Evolutionary conservation across 1,284 basidiomycete species (phyloP).

Genomic region (Tausonia pullulans): DNA sequence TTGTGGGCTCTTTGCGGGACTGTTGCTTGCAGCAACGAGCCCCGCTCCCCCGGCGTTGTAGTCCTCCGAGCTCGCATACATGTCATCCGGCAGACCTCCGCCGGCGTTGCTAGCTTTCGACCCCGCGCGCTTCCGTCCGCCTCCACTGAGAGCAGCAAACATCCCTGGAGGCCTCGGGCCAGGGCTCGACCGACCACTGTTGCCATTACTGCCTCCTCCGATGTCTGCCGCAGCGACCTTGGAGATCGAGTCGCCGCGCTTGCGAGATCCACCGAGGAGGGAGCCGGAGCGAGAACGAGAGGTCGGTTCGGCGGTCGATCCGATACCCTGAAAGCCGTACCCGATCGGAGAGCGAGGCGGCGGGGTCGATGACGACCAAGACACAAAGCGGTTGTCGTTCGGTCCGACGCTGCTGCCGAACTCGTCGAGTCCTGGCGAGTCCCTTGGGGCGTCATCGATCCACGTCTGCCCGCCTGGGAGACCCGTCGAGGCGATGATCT

Average conservation of each 20-base stretch:
- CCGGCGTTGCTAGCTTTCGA: too few relatives aligned
- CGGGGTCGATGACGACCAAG: not conserved
- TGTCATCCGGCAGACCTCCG: not conserved
- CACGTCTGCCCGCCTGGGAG: slow-evolving; percentile 12
- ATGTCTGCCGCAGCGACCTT: too few relatives aligned
- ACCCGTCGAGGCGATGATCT: slow-evolving; percentile 35
- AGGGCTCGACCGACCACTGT: too few relatives aligned
- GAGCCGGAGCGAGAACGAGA: not conserved
- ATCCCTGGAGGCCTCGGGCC: too few relatives aligned
- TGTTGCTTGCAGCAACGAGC: not conserved
- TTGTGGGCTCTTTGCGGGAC: too few relatives aligned
- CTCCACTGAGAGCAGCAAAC: too few relatives aligned
- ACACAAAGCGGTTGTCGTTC: not conserved
- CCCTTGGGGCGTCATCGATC: slow-evolving; percentile 7
- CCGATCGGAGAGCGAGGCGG: not conserved
- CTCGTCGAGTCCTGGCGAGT: slow-evolving; percentile 12
- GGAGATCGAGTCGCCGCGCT: not conserved
- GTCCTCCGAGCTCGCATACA: slow-evolving; percentile 1
- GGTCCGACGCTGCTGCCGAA: not conserved
- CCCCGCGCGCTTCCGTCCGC: too few relatives aligned
- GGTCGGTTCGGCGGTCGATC: slow-evolving; percentile 2
- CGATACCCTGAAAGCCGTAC: slow-evolving; percentile 10
- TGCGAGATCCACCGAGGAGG: not conserved
- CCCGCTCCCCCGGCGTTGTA: not conserved
- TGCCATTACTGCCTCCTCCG: too few relatives aligned